Base-by-base conservation (phyloP, 352 stramenopile species). In the Blastocystis sp. region DNA sequence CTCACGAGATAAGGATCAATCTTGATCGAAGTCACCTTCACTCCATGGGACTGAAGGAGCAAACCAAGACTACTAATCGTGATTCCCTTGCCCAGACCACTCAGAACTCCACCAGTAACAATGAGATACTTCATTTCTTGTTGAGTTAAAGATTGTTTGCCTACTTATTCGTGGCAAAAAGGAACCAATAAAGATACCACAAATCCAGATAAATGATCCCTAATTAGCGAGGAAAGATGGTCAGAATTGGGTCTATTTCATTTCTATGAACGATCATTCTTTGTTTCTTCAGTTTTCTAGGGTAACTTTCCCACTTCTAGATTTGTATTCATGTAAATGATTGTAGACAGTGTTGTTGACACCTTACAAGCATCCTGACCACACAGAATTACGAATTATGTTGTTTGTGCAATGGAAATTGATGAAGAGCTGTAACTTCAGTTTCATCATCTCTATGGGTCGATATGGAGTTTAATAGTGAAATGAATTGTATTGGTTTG, bases 11-110 rank as follows among this genome's bases (percentile, higher is more conserved):
- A 98, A 52, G 96, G 96, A 90, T 99, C 96, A 89, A 99, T 98
- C 91, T 99, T 99, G 89, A 99, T 93, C 32, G 93, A 90, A 54
- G 96, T 98, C 57, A 98, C 95, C 81, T 92, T 91, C 85, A 98
- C 90, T 5, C 95, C 94, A 90, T 94, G 94, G 71, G 94, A 93
- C 89, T 98, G 97, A 85, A 99, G 93, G 88, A 99, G 91, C 21
- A 97, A 93, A 78, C 96, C 96, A 89, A 99, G 98, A 89, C 92
- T 97, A 85, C 92, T 97, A 91, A 98, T 98, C 59, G 96, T 98
- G 87, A 99, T 97, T 85, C 96, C 96, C 89, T 99, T 99, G 85
- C 96, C 96, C 58, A 99, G 92, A n/a, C 96, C 96, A 88, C 93
- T 97, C 66, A 98, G 93, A 16, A 98, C 97, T 88, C 96, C 96